These are phyloP conservation scores for Aspergillus chevalieri DNA, from an alignment of 2,329 filamentous ascomycete species.

Conservation along the genomic window DNA sequence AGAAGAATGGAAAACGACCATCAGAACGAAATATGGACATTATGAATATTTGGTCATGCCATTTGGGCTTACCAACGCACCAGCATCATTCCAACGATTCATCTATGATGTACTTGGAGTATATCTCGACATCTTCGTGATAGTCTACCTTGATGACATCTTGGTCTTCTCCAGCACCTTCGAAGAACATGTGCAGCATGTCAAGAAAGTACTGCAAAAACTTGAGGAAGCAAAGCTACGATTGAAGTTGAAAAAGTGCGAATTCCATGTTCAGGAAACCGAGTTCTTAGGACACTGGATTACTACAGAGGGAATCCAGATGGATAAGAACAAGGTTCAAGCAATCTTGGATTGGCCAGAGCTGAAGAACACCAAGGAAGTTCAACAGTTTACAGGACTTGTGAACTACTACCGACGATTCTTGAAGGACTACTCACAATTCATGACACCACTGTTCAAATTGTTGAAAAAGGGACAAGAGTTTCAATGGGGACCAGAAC, in stretches of 20 bases:
- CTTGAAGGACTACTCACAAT: neutral
- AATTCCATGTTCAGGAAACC: neutral
- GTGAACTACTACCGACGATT: neutral
- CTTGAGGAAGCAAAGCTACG: neutral
- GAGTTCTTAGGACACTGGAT: neutral
- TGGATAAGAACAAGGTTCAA: no score
- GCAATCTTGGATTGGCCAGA: no score
- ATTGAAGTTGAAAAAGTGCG: neutral
- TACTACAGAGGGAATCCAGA: no score
- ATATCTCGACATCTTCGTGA: neutral
- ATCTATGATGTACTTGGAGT: no score
- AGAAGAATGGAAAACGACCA: constrained; percentile 8
- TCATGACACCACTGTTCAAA: neutral
- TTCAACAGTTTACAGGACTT: neutral
- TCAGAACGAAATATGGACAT: constrained; percentile 10
- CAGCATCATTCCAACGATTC: constrained; percentile 5
- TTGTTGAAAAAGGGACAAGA: neutral
- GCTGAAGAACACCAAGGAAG: no score
- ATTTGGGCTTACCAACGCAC: constrained; percentile 18
- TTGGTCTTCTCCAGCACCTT: neutral
- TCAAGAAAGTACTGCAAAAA: neutral
- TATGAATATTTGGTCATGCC: constrained; percentile 20
- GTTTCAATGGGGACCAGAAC: neutral
- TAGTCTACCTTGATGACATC: neutral
- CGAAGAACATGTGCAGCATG: neutral